Conservation (phyloP, 2,329 filamentous ascomycete genomes). For the Aspergillus sergii region DNA sequence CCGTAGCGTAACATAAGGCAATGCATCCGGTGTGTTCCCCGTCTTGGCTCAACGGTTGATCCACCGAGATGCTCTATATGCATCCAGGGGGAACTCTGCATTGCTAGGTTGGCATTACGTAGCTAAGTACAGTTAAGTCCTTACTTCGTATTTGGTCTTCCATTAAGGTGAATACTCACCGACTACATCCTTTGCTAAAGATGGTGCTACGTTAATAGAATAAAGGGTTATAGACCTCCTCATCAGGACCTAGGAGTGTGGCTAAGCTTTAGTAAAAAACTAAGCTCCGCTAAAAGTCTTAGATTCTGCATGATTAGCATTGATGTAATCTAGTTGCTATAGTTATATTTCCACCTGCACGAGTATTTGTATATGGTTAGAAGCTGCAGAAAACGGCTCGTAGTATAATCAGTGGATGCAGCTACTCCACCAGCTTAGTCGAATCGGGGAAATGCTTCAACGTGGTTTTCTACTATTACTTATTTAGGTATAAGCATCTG, state of each 20-base stretch:
- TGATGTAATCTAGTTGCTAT: not conserved
- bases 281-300: not conserved
- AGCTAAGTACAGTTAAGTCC: accelerated
- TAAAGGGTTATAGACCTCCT: not conserved
- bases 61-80: too few species aligned
- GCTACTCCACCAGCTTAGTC: not conserved
- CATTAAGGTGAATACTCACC: too few species aligned
- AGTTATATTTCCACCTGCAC: not conserved
- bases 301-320: not conserved
- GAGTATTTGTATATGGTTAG: not conserved
- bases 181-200: too few species aligned
- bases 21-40: not conserved
- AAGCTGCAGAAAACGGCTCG: not conserved
- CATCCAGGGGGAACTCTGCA: not conserved
- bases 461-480: not conserved
- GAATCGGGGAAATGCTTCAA: not conserved
- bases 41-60: not conserved
- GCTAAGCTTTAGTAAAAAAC: not conserved
- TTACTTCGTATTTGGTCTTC: too few species aligned
- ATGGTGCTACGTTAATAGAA: accelerated
- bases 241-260: not conserved
- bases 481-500: accelerated
- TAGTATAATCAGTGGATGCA: not conserved
- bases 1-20: not conserved
- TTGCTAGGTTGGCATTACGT: too few species aligned